Percentiles rank a stretch among this genome's conserved stretches.
phyloP scores from a whole-genome alignment of 805 yeast genomes.

The Vanderwaltozyma tropicalis region DNA sequence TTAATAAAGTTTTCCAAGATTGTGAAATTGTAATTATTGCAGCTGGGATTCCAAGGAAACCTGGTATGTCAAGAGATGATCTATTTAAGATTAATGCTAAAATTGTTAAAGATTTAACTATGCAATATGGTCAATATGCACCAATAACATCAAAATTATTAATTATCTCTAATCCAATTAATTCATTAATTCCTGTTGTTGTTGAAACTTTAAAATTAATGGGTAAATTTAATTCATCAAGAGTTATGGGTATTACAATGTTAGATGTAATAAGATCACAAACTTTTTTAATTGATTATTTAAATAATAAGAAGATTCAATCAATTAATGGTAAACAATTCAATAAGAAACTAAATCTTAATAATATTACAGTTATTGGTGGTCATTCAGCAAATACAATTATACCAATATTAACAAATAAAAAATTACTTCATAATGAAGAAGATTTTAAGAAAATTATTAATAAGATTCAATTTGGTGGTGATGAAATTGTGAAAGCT shows the following conservation, averaged over 20 bases:
- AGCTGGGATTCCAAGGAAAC: constrained; percentile 85
- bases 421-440: constrained; percentile 33
- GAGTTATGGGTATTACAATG: constrained; percentile 75
- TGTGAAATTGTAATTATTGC: constrained; percentile 84
- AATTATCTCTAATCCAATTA: constrained; percentile 73
- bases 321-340: neutral
- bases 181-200: constrained; percentile 76
- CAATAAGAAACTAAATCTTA: constrained; percentile 13
- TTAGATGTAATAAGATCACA: constrained; percentile 70
- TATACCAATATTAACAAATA: constrained; percentile 59
- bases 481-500: constrained; percentile 82
- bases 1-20: constrained; percentile 59
- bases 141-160: constrained; percentile 58
- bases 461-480: constrained; percentile 76
- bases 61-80: constrained; percentile 84
- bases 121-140: constrained; percentile 52
- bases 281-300: constrained; percentile 36
- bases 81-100: constrained; percentile 76
- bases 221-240: constrained; percentile 67
- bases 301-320: neutral
- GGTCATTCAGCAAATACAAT: constrained; percentile 82
- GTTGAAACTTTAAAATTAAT: constrained; percentile 65
- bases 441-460: constrained; percentile 48
- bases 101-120: constrained; percentile 67
- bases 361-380: constrained; percentile 66